Evolutionary conservation across 139 green algal species (phyloP).

Genomic region (Yamagishiella unicocca): DNA sequence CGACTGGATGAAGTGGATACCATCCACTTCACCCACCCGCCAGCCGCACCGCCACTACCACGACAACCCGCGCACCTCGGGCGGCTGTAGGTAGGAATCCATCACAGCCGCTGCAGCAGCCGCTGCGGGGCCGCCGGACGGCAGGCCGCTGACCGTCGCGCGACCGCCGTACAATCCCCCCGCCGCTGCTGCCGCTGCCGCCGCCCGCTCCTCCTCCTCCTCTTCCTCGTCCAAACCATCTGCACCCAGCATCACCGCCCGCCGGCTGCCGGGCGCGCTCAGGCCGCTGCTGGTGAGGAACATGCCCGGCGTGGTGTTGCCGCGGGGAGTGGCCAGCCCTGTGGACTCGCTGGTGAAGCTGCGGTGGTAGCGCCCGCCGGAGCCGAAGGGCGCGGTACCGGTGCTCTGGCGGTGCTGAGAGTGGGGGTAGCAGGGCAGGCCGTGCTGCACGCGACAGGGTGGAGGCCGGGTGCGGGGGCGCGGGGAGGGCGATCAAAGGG

Average conservation of each 20-base stretch:
- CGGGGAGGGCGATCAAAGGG: too few species aligned
- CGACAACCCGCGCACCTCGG: conserved; percentile 33
- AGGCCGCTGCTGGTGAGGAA: not conserved
- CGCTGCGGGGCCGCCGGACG: too few species aligned
- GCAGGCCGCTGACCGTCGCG: not conserved
- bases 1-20: too few species aligned
- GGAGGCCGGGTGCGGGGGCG: not conserved
- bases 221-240: conserved; percentile 40
- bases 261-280: not conserved
- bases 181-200: not conserved
- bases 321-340: not conserved
- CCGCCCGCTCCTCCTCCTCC: conserved; percentile 17
- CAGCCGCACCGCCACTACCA: too few species aligned
- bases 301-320: not conserved
- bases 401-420: not conserved
- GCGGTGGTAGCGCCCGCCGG: conserved; percentile 5
- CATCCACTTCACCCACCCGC: too few species aligned
- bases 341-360: not conserved
- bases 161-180: not conserved
- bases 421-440: conserved; percentile 24
- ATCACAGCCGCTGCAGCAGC: not conserved
- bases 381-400: not conserved
- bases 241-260: conserved; percentile 28
- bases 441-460: not conserved
- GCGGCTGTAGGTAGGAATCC: conserved; percentile 65